Percentiles rank a stretch among this genome's conserved stretches.
phyloP scores from a whole-genome alignment of 441 rosid species.

The Omphalea diandra region DNA sequence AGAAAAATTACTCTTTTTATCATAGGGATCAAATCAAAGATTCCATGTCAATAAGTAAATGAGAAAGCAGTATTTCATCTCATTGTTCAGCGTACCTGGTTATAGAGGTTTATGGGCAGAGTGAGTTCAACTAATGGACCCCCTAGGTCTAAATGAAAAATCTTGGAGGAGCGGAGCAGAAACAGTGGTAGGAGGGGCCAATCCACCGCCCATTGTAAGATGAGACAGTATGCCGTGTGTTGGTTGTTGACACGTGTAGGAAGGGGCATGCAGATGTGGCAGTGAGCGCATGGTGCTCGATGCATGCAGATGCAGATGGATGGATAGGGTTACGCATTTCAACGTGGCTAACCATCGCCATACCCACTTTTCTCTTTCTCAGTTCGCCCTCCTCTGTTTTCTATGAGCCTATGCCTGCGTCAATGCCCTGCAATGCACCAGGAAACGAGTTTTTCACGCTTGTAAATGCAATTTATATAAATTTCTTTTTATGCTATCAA shows the following conservation, averaged over 20 bases:
- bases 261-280: background rate
- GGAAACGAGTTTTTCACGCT: too few relatives aligned
- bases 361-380: slow-evolving; percentile 8
- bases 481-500: too few relatives aligned
- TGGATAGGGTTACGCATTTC: slow-evolving; percentile 17
- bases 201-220: too few relatives aligned
- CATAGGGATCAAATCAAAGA: too few relatives aligned
- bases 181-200: too few relatives aligned
- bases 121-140: background rate
- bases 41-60: too few relatives aligned
- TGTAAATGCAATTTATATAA: too few relatives aligned
- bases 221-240: too few relatives aligned
- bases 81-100: background rate
- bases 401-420: background rate
- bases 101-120: background rate
- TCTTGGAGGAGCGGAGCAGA: background rate
- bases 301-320: background rate
- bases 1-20: too few relatives aligned
- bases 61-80: too few relatives aligned
- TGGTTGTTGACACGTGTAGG: background rate
- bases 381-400: too few relatives aligned
- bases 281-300: background rate
- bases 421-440: too few relatives aligned
- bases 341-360: slow-evolving; percentile 6
- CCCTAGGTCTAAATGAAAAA: background rate